phyloP scores from a whole-genome alignment of 805 yeast species.

The Kluyveromyces siamensis region DNA sequence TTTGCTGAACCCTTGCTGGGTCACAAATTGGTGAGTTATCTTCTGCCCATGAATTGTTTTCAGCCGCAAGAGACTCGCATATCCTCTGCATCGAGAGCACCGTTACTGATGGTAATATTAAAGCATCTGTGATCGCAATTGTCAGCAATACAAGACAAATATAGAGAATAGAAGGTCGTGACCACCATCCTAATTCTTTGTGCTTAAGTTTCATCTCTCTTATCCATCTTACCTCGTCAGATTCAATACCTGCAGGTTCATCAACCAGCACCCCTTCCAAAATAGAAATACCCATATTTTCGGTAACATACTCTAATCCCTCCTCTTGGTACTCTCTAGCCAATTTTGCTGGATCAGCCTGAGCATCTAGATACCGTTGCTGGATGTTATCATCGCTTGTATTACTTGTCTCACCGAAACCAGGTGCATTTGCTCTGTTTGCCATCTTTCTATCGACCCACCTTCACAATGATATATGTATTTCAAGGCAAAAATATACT shows the following conservation, averaged over 20 bases:
- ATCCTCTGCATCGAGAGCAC: slow-evolving; percentile 32
- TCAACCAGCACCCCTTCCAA: slow-evolving; percentile 8
- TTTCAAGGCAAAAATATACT: too few species aligned
- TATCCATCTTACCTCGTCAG: slow-evolving; percentile 31
- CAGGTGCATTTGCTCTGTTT: neutral
- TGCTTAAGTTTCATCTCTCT: slow-evolving; percentile 40
- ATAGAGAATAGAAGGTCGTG: slow-evolving; percentile 44
- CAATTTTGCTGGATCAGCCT: neutral
- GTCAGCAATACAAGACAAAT: slow-evolving; percentile 33
- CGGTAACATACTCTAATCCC: slow-evolving; percentile 15
- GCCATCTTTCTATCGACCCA: neutral
- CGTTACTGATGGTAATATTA: slow-evolving; percentile 32
- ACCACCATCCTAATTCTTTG: slow-evolving; percentile 40
- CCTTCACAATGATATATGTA: neutral
- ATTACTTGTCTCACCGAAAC: neutral
- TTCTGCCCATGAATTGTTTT: slow-evolving; percentile 27
- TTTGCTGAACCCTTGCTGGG: slow-evolving; percentile 33
- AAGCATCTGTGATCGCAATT: slow-evolving; percentile 34
- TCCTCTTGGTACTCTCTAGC: slow-evolving; percentile 7
- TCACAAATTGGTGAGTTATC: slow-evolving; percentile 25
- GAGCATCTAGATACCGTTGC: neutral
- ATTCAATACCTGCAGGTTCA: slow-evolving; percentile 8
- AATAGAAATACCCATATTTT: slow-evolving; percentile 13
- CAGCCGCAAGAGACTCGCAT: slow-evolving; percentile 30
- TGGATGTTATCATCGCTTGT: neutral